Base-by-base conservation (phyloP, 371 early-diverging fungal species). In the Phascolomyces articulosus region DNA sequence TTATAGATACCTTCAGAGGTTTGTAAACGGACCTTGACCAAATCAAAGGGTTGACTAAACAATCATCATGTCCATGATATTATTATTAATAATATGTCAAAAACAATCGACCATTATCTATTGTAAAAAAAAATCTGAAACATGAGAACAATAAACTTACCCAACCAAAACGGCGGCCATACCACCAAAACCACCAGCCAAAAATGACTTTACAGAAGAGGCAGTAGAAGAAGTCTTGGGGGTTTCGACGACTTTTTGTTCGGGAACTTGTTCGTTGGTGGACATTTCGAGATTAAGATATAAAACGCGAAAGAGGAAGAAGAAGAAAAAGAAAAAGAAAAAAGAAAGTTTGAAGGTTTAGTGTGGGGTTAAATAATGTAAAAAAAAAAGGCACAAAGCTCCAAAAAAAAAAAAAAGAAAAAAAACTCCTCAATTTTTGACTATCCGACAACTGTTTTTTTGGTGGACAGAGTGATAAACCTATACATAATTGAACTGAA, bases 141-240 rank as follows among this genome's bases (percentile, higher is more conserved):
- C 20, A n/a, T 51, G 7, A 18, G 21, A n/a, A 24, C 20, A 51
- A 24, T 23, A 29, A 20, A 65, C 69, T 73, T 76, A 83, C 83
- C 89, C 90, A 44, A 84, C 93, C 51, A 93, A 74, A 56, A 93
- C 93, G 58, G 87, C 73, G 29, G 87, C 83, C 73, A 93, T 89
- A 69, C 95, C 95, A 79, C 95, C 95, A 68, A 95, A 92, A 53
- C 97, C 98, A 69, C 98, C 98, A 21, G 95, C 91, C 70, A 98
- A 75, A 80, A 98, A 95, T 48, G 97, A 96, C 86, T 96, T 95
- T 72, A 93, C 79, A 38, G 80, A 78, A 11, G 78, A 77, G 28
- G 71, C 73, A 27, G 80, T 77, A 4, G 68, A 57, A 15, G 64
- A 59, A 23, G 66, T 38, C 7, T 41, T 34, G 20, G 55, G 26